These are phyloP conservation scores for Xenosphaeropsis pyriputrescens DNA, from an alignment of 2,329 filamentous ascomycete species.

Conservation along the genomic window DNA sequence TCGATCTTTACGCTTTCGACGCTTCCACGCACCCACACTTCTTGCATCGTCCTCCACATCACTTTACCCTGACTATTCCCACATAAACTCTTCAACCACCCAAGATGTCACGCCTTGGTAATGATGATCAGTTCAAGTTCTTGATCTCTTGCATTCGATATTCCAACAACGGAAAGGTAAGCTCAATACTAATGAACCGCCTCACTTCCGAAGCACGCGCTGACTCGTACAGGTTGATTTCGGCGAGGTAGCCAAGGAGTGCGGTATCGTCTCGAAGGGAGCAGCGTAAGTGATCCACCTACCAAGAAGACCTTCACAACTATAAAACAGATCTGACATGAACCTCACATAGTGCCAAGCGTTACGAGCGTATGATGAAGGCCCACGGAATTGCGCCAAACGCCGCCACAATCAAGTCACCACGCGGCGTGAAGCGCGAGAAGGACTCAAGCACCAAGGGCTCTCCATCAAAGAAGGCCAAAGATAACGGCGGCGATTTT, in stretches of 20 bases:
- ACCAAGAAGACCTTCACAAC: background rate
- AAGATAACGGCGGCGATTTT: too few species aligned
- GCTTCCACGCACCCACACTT: background rate
- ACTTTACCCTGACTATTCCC: background rate
- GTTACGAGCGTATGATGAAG: conserved; percentile 53
- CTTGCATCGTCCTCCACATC: background rate
- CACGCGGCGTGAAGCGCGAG: conserved; percentile 3
- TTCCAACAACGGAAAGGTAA: conserved; percentile 43
- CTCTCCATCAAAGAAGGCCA: background rate
- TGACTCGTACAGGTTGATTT: conserved; percentile 45
- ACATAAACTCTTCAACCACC: background rate
- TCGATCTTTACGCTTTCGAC: background rate
- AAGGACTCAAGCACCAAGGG: background rate
- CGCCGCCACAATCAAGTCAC: conserved; percentile 11
- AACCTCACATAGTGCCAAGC: conserved; percentile 37
- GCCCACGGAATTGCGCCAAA: conserved; percentile 29
- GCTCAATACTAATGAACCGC: conserved; percentile 4
- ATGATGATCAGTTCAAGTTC: conserved; percentile 48
- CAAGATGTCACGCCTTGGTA: conserved; percentile 32
- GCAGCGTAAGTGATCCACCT: conserved; percentile 44
- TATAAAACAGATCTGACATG: background rate
- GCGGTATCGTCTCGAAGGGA: conserved; percentile 46
- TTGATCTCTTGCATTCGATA: conserved; percentile 50
- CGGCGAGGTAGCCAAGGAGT: conserved; percentile 45
- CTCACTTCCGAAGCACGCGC: background rate